Conservation (phyloP, 352 stramenopile species). For the Pythium phragmitis region DNA sequence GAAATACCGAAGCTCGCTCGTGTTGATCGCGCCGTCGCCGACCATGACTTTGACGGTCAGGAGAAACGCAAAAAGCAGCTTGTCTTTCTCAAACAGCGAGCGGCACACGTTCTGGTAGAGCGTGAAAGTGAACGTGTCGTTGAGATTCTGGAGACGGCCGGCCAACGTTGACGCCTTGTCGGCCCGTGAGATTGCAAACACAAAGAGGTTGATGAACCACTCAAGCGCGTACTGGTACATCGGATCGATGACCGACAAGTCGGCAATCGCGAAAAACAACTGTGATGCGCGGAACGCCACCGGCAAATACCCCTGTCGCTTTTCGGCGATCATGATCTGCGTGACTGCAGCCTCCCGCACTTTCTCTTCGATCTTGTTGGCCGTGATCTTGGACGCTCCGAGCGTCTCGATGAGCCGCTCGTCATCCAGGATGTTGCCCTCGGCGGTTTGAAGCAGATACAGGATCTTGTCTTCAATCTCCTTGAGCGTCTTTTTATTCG, state of each 20-base stretch:
- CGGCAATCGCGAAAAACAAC: slow-evolving; percentile 95
- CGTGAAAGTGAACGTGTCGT: slow-evolving; percentile 94
- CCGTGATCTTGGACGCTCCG: slow-evolving; percentile 91
- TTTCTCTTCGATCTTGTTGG: slow-evolving; percentile 94
- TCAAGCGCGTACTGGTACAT: slow-evolving; percentile 97
- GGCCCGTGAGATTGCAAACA: slow-evolving; percentile 88
- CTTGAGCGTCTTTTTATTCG: slow-evolving; percentile 94
- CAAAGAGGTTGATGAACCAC: slow-evolving; percentile 96
- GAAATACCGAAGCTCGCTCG: slow-evolving; percentile 86
- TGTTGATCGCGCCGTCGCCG: slow-evolving; percentile 73
- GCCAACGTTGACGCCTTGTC: slow-evolving; percentile 74
- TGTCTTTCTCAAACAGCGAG: slow-evolving; percentile 96
- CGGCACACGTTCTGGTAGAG: slow-evolving; percentile 96
- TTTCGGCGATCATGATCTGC: slow-evolving; percentile 92
- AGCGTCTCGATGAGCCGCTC: slow-evolving; percentile 95
- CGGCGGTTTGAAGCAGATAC: slow-evolving; percentile 88
- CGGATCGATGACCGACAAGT: slow-evolving; percentile 91
- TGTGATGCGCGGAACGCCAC: slow-evolving; percentile 90
- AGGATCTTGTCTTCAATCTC: slow-evolving; percentile 97
- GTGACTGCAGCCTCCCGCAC: slow-evolving; percentile 91
- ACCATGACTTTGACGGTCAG: slow-evolving; percentile 92
- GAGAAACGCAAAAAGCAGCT: slow-evolving; percentile 95
- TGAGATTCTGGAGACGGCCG: slow-evolving; percentile 86
- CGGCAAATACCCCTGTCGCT: slow-evolving; percentile 88
- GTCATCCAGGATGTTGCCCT: slow-evolving; percentile 96